These are phyloP conservation scores for Botryotinia globosa DNA, from an alignment of 2,329 filamentous ascomycete species.

Conservation along the genomic window DNA sequence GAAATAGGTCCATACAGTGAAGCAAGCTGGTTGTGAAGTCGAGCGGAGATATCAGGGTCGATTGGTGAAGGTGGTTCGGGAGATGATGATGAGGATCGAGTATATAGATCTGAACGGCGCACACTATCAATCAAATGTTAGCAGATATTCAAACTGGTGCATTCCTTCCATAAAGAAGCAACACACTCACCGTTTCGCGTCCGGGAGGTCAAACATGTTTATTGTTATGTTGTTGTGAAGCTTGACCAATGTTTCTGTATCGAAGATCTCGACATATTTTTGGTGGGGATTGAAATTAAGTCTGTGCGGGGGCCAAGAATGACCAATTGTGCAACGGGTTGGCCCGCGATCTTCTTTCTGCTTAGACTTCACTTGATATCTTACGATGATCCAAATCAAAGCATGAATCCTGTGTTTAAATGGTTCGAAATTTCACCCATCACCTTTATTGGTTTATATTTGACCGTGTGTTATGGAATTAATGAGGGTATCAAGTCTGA, in stretches of 20 bases:
- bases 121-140: conserved; percentile 42
- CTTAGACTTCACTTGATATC: neutral
- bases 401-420: neutral
- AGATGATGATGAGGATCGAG: conserved; percentile 30
- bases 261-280: conserved; percentile 11
- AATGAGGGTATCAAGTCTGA: conserved; percentile 12
- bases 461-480: neutral
- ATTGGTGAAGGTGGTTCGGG: conserved; percentile 26
- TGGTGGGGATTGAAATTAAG: conserved; percentile 1
- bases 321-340: conserved; percentile 18
- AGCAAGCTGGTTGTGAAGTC: conserved; percentile 29
- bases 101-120: conserved; percentile 53
- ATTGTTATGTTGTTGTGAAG: conserved; percentile 5
- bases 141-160: neutral
- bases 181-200: conserved; percentile 49
- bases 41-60: conserved; percentile 29
- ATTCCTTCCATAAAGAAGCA: neutral
- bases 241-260: neutral
- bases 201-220: conserved; percentile 51
- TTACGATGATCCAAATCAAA: neutral
- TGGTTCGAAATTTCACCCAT: neutral
- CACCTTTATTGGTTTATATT: neutral
- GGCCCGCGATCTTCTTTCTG: neutral
- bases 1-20: conserved; percentile 31
- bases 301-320: conserved; percentile 7